A percentile compares a stretch with the other conserved stretches of the same genome.
Conservation (phyloP, 352 stramenopile genomes). For the Globisporangium canariense region DNA sequence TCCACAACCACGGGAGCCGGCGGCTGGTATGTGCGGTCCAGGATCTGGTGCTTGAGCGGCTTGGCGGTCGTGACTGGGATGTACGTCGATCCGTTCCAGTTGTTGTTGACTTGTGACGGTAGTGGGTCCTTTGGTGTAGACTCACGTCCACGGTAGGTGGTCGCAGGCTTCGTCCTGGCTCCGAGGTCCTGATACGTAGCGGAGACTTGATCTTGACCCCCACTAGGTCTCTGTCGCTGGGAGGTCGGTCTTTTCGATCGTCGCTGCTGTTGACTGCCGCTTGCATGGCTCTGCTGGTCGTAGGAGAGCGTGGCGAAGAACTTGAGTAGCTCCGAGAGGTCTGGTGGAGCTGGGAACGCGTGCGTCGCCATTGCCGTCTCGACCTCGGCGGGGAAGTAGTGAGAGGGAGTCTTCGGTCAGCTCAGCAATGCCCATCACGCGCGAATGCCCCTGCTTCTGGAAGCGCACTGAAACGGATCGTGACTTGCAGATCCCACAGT, state of each 20-base stretch:
- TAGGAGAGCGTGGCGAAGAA: conserved; percentile 27
- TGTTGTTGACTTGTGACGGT: conserved; percentile 5
- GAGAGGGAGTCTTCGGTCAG: no score
- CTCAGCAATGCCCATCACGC: background rate
- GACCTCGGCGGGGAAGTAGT: background rate
- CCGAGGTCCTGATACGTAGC: background rate
- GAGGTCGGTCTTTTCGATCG: no score
- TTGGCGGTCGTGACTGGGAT: conserved; percentile 28
- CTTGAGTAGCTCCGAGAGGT: conserved; percentile 45
- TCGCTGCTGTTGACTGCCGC: background rate
- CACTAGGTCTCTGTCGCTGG: background rate
- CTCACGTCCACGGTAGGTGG: background rate
- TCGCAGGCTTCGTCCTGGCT: background rate
- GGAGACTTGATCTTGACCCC: background rate
- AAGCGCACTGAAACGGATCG: no score
- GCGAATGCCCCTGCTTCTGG: background rate
- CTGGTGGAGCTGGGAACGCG: conserved; percentile 33
- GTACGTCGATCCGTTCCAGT: conserved; percentile 60
- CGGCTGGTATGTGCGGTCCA: conserved; percentile 50
- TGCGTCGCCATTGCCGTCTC: conserved; percentile 9
- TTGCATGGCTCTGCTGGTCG: background rate
- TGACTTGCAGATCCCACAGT: no score
- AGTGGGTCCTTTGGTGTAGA: conserved; percentile 6
- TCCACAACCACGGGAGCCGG: conserved; percentile 34
- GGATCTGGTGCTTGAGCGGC: conserved; percentile 54